Evolutionary conservation across 306 rosid genomes (phyloP).

Genomic region (Ziziphus jujuba): DNA sequence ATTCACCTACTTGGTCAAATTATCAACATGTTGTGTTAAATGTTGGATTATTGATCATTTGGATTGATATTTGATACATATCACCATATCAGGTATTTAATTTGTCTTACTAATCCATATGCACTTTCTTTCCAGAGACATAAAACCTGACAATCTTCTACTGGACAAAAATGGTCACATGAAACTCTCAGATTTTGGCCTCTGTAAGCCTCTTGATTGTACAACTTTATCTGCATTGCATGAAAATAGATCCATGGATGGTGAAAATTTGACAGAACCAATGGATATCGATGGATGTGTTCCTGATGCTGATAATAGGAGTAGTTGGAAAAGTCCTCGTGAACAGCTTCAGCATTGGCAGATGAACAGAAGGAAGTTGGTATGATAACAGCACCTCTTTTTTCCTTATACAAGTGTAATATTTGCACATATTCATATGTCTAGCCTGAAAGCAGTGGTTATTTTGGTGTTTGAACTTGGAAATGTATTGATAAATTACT

Average conservation of each 20-base stretch:
- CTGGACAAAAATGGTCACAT: slow-evolving; percentile 92
- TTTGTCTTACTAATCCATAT: slow-evolving; percentile 24
- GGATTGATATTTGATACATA: slow-evolving; percentile 8
- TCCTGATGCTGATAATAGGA: slow-evolving; percentile 66
- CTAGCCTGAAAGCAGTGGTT: too few relatives aligned
- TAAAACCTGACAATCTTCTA: slow-evolving; percentile 96
- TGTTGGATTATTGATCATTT: slow-evolving; percentile 16
- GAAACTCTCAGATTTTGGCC: slow-evolving; percentile 99
- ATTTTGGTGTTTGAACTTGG: too few relatives aligned
- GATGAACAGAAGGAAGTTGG: slow-evolving; percentile 98
- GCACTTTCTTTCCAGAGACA: slow-evolving; percentile 65
- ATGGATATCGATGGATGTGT: slow-evolving; percentile 74
- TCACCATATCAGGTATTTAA: slow-evolving; percentile 20
- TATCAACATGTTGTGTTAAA: slow-evolving; percentile 14
- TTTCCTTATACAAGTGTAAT: too few relatives aligned
- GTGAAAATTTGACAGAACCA: slow-evolving; percentile 75
- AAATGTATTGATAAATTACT: too few relatives aligned
- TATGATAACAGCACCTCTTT: slow-evolving; percentile 34
- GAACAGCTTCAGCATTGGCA: slow-evolving; percentile 99
- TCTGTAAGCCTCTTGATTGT: slow-evolving; percentile 96
- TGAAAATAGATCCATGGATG: slow-evolving; percentile 82
- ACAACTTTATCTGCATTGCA: slow-evolving; percentile 82
- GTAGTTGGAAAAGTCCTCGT: slow-evolving; percentile 86
- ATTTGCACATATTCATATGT: too few relatives aligned
- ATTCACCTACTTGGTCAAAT: slow-evolving; percentile 18